Evolutionary conservation across 2,329 filamentous ascomycete species (phyloP).

Genomic region (Monosporascus sp.): DNA sequence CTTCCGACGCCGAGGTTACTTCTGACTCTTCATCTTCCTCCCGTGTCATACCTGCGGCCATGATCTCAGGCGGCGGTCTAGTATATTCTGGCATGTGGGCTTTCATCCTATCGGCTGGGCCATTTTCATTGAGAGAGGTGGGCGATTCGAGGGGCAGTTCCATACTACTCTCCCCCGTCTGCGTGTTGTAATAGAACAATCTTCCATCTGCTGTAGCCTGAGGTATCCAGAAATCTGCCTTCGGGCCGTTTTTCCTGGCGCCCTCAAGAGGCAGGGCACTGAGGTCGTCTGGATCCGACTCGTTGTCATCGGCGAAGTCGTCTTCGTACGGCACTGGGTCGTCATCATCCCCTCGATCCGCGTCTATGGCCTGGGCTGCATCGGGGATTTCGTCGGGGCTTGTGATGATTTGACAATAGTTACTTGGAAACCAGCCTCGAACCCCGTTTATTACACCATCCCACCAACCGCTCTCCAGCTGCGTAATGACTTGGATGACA

Average conservation of each 20-base stretch:
- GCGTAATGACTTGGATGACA: conserved; percentile 96
- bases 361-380: conserved; percentile 47
- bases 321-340: conserved; percentile 62
- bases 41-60: conserved; percentile 74
- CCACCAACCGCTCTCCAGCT: conserved; percentile 98
- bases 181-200: conserved; percentile 96
- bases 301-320: conserved; percentile 61
- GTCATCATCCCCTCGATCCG: conserved; percentile 56
- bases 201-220: conserved; percentile 91
- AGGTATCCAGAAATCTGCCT: conserved; percentile 97
- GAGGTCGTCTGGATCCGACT: conserved; percentile 55
- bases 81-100: conserved; percentile 86
- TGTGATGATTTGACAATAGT: conserved; percentile 88
- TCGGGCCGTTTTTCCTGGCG: conserved; percentile 39
- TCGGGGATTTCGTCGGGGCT: conserved; percentile 69
- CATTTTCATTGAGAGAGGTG: conserved; percentile 70
- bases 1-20: conserved; percentile 76
- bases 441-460: conserved; percentile 96
- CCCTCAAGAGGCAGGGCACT: conserved; percentile 65
- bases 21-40: conserved; percentile 91
- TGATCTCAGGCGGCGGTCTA: conserved; percentile 82
- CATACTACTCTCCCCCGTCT: conserved; percentile 92
- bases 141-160: conserved; percentile 92
- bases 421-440: conserved; percentile 98
- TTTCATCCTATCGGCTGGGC: conserved; percentile 83